phyloP scores from a whole-genome alignment of 306 rosid species.

The Sphenostylis stenocarpa region DNA sequence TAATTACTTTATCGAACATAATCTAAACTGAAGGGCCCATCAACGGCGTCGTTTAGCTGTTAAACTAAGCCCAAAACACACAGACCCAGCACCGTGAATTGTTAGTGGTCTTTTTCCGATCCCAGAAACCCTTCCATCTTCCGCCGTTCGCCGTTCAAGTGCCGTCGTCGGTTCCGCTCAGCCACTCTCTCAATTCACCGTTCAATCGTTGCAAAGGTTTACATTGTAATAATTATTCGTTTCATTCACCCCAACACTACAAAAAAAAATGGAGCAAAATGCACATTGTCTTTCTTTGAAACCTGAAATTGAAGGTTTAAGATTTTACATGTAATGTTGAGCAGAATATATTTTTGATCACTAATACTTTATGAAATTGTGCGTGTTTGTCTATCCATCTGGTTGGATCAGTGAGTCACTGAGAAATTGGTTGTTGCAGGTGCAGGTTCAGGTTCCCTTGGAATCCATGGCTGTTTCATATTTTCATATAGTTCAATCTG shows the following conservation, averaged over 20 bases:
- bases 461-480: constrained; percentile 43
- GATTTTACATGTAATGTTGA: not conserved
- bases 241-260: not conserved
- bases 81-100: not conserved
- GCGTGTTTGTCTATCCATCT: not conserved
- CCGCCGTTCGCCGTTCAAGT: not conserved
- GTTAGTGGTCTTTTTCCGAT: not conserved
- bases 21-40: no score
- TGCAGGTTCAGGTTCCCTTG: not conserved
- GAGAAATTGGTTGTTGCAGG: not conserved
- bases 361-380: not conserved
- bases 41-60: no score
- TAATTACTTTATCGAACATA: no score
- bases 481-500: constrained; percentile 40
- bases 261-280: not conserved
- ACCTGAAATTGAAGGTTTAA: not conserved
- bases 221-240: not conserved
- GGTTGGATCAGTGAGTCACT: not conserved
- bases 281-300: not conserved
- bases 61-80: not conserved
- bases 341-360: not conserved
- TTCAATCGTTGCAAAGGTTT: not conserved
- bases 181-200: not conserved
- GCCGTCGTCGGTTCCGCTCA: not conserved
- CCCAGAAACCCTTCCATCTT: not conserved